phyloP scores from a whole-genome alignment of 345 rosid species.

The Nasturtium officinale region DNA sequence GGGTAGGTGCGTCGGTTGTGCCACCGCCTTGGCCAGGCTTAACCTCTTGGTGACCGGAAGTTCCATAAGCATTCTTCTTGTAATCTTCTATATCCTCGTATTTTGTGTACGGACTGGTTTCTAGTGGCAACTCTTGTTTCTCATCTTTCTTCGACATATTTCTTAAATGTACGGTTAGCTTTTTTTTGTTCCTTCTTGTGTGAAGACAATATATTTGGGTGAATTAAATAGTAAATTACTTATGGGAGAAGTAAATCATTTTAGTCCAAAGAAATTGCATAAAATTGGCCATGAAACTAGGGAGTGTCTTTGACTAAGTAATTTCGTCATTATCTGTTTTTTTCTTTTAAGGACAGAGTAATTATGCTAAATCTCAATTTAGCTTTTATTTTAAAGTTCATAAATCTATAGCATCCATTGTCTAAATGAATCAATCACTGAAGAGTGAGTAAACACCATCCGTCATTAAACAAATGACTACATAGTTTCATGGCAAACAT shows the following conservation, averaged over 20 bases:
- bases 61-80: slow-evolving; percentile 52
- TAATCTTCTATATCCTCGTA: slow-evolving; percentile 52
- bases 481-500: not conserved
- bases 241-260: slow-evolving; percentile 25
- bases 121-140: slow-evolving; percentile 49
- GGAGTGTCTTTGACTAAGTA: slow-evolving; percentile 35
- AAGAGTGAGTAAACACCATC: not conserved
- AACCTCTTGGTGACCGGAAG: slow-evolving; percentile 55
- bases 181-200: not conserved
- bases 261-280: slow-evolving; percentile 38
- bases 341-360: not conserved
- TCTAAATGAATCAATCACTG: not conserved
- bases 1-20: slow-evolving; percentile 59
- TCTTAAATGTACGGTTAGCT: not conserved
- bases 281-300: slow-evolving; percentile 25
- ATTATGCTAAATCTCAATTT: not conserved
- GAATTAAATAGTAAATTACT: not conserved
- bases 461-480: not conserved
- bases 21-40: slow-evolving; percentile 50
- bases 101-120: slow-evolving; percentile 54
- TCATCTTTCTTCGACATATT: slow-evolving; percentile 27
- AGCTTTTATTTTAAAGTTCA: not conserved
- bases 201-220: not conserved
- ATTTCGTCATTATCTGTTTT: not conserved
- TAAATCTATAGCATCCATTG: not conserved